A percentile compares a stretch with the other conserved stretches of the same genome.
Conservation (phyloP, 1,284 basidiomycete genomes). For the Golubevia pallescens region DNA sequence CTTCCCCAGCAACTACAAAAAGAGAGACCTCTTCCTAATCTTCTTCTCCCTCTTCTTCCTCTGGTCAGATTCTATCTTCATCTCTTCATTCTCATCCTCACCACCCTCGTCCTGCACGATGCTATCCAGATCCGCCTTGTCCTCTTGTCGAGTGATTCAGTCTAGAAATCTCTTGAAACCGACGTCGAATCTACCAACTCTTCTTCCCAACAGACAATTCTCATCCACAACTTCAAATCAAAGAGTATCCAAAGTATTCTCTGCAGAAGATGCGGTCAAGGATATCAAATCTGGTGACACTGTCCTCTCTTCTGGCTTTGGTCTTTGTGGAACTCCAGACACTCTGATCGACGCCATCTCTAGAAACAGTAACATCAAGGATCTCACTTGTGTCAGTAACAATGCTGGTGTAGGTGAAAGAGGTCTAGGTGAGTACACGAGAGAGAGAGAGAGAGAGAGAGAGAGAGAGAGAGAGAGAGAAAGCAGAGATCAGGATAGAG, state of each 20-base stretch:
- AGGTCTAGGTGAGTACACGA: constrained; percentile 30
- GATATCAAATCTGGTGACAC: constrained; percentile 46
- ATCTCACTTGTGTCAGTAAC: constrained; percentile 55
- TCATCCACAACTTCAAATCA: neutral
- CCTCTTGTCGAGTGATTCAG: no score
- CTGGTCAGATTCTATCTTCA: no score
- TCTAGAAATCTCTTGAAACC: no score
- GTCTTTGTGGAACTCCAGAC: constrained; percentile 59
- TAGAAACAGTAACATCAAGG: constrained; percentile 32
- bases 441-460: no score
- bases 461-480: neutral
- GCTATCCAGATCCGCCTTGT: no score
- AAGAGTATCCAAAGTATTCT: constrained; percentile 29
- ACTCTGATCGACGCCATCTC: constrained; percentile 53
- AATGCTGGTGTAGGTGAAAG: constrained; percentile 56
- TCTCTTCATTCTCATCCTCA: neutral
- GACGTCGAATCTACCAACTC: no score
- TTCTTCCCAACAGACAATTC: neutral
- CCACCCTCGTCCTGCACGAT: neutral
- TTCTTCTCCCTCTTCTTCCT: neutral
- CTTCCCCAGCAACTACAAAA: no score
- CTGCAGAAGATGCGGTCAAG: constrained; percentile 47
- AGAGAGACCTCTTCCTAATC: neutral
- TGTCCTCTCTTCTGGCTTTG: constrained; percentile 55
- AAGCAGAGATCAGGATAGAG: neutral